Conservation (phyloP, 2,329 filamentous ascomycete genomes). For the Xylariaceae sp. region DNA sequence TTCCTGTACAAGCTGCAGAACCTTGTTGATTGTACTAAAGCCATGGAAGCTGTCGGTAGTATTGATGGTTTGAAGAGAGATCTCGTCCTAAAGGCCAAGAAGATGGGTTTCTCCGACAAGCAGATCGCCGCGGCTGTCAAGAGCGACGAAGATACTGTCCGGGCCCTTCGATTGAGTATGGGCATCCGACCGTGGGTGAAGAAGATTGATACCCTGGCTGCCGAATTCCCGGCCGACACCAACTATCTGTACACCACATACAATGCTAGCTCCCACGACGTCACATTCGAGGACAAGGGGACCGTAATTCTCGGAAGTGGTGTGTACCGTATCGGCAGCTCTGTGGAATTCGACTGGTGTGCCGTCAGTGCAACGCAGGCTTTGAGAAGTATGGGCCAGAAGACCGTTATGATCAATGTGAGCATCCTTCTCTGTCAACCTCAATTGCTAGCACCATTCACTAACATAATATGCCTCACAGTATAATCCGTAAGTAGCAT, state of each 20-base stretch:
- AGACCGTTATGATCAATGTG: constrained; percentile 95
- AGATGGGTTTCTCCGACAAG: constrained; percentile 94
- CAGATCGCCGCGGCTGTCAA: constrained; percentile 87
- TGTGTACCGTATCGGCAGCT: constrained; percentile 96
- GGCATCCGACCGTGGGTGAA: constrained; percentile 95
- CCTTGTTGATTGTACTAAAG: constrained; percentile 84
- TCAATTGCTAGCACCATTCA: background rate
- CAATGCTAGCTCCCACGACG: constrained; percentile 90
- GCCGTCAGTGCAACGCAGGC: constrained; percentile 85
- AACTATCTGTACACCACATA: constrained; percentile 98
- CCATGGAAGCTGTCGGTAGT: constrained; percentile 79
- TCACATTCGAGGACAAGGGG: constrained; percentile 89
- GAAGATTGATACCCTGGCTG: constrained; percentile 95
- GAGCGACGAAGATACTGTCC: constrained; percentile 84
- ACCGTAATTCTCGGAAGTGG: constrained; percentile 86
- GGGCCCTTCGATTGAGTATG: constrained; percentile 77
- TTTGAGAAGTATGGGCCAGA: constrained; percentile 81
- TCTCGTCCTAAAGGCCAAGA: constrained; percentile 86
- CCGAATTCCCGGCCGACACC: constrained; percentile 90
- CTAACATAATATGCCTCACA: constrained; percentile 2
- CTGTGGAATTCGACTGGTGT: constrained; percentile 99
- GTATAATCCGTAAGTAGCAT: constrained; percentile 8
- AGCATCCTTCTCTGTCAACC: constrained; percentile 27
- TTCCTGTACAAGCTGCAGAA: constrained; percentile 98
- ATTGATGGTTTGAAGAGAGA: constrained; percentile 85